These are phyloP conservation scores for Inonotus obliquus DNA, from an alignment of 1,284 basidiomycete genomes.

Conservation along the genomic window DNA sequence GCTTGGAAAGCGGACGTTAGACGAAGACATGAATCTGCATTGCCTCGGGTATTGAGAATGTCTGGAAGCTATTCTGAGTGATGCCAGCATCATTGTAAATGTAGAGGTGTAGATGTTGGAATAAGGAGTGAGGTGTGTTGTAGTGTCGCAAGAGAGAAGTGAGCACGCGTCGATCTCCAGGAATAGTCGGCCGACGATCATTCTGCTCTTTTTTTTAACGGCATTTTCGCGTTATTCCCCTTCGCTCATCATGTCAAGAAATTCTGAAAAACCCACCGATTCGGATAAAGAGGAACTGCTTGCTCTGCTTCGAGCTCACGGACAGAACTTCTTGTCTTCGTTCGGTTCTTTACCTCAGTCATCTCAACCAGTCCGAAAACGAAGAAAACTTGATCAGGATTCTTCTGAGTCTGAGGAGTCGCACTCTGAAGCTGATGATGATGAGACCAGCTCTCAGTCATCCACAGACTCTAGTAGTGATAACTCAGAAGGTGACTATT, in stretches of 20 bases:
- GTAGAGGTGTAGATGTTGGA: background rate
- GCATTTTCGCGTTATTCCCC: background rate
- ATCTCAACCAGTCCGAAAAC: slow-evolving; percentile 25
- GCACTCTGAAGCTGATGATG: slow-evolving; percentile 3
- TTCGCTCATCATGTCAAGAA: background rate
- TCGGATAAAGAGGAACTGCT: slow-evolving; percentile 37
- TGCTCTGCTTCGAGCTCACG: slow-evolving; percentile 56
- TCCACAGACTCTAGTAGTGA: slow-evolving; percentile 9
- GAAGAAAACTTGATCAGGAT: slow-evolving; percentile 20
- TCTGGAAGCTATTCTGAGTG: slow-evolving; percentile 1
- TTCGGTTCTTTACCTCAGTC: slow-evolving; percentile 36
- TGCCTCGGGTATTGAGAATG: background rate
- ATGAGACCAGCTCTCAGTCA: slow-evolving; percentile 19
- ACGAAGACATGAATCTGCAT: slow-evolving; percentile 4
- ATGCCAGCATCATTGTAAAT: slow-evolving; percentile 6
- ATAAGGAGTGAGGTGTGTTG: background rate
- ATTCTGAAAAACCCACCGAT: background rate
- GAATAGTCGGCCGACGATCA: background rate
- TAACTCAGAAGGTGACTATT: slow-evolving; percentile 18
- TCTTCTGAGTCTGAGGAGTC: background rate
- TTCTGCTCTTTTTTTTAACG: slow-evolving; percentile 15
- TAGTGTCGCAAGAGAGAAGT: background rate
- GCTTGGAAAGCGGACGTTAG: slow-evolving; percentile 9
- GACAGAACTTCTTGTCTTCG: slow-evolving; percentile 54
- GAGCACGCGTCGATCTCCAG: background rate